phyloP scores from a whole-genome alignment of 345 rosid species.

The Salix dunnii region DNA sequence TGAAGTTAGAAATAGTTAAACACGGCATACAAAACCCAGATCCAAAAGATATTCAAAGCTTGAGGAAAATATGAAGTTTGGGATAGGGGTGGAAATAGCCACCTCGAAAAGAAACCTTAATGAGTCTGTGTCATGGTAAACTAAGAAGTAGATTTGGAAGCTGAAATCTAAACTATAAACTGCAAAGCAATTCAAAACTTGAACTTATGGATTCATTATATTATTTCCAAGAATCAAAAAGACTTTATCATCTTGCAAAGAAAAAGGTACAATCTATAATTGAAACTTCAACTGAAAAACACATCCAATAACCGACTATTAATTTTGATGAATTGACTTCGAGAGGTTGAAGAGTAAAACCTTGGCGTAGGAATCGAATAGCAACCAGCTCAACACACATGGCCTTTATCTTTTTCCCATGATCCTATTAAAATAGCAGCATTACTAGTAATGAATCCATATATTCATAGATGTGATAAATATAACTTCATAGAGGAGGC shows the following conservation, averaged over 20 bases:
- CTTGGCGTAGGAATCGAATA: conserved; percentile 24
- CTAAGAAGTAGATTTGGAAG: neutral
- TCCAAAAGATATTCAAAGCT: neutral
- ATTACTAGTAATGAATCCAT: neutral
- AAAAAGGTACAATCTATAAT: too few species aligned
- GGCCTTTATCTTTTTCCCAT: too few species aligned
- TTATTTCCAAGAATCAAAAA: neutral
- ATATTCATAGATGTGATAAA: too few species aligned
- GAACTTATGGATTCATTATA: neutral
- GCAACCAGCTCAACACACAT: too few species aligned
- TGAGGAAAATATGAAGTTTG: neutral
- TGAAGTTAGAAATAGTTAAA: neutral
- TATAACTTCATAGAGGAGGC: too few species aligned
- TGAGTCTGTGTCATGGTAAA: neutral
- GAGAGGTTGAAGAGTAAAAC: conserved; percentile 21
- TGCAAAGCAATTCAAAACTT: neutral
- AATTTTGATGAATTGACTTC: too few species aligned
- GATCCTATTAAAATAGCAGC: neutral
- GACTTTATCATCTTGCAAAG: too few species aligned
- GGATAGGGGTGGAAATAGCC: neutral
- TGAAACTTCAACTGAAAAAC: too few species aligned
- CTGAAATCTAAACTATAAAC: neutral
- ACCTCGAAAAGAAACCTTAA: neutral
- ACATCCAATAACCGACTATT: too few species aligned
- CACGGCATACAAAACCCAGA: neutral